These are phyloP conservation scores for Russula abietina DNA, from an alignment of 768 basidiomycete species.

Conservation along the genomic window DNA sequence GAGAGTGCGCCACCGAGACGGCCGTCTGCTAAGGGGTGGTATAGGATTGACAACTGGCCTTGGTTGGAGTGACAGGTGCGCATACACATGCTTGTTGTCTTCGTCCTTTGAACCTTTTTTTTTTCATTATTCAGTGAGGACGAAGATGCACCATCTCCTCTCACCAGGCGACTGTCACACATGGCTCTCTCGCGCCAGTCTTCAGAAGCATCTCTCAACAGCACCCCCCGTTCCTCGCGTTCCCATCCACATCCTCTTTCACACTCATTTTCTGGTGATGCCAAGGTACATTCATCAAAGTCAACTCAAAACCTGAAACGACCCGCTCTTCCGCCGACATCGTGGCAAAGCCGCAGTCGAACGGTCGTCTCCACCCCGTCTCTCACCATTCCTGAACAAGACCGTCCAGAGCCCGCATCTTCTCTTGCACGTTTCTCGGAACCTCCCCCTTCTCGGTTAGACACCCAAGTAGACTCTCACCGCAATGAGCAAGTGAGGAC, in stretches of 20 bases:
- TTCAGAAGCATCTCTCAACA: constrained; percentile 22
- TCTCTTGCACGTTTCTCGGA: constrained; percentile 20
- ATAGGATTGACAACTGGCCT: constrained; percentile 39
- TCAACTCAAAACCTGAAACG: constrained; percentile 13
- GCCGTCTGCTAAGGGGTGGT: constrained; percentile 34
- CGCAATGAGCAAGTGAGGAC: constrained; percentile 16
- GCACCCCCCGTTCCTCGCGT: constrained; percentile 8
- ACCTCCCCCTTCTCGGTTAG: constrained; percentile 6
- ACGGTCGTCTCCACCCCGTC: constrained; percentile 8
- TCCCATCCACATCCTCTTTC: constrained; percentile 27
- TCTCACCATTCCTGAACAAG: constrained; percentile 17
- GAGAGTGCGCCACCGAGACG: constrained; percentile 35
- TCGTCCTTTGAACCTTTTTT: background rate
- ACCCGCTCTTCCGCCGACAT: constrained; percentile 19
- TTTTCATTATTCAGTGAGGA: constrained; percentile 32
- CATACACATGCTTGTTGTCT: background rate
- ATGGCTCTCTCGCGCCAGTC: constrained; percentile 25
- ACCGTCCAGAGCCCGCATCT: background rate
- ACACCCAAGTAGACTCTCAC: constrained; percentile 10
- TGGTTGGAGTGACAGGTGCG: constrained; percentile 40
- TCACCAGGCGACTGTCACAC: constrained; percentile 34
- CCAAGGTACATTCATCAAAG: background rate
- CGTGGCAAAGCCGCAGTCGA: constrained; percentile 14
- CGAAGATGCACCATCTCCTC: constrained; percentile 37
- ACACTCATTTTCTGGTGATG: constrained; percentile 25